Conservation (phyloP, 2,329 filamentous ascomycete genomes). For the Arthrobotrys sphaeroides region DNA sequence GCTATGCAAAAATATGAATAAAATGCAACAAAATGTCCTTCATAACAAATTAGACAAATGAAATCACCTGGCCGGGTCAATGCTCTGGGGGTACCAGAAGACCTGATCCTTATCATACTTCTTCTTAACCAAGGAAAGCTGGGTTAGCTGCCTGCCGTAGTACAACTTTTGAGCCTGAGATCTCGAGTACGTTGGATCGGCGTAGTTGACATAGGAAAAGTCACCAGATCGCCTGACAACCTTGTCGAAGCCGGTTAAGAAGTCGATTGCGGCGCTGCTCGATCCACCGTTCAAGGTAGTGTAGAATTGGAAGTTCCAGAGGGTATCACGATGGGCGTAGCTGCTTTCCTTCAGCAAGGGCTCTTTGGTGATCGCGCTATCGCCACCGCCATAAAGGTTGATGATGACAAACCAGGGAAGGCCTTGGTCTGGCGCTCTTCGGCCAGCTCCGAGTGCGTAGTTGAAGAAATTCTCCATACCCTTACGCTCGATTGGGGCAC, state of each 20-base stretch:
- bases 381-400: conserved; percentile 56
- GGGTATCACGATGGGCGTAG: conserved; percentile 55
- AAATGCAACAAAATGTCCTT: not conserved
- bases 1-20: conserved; percentile 15
- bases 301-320: conserved; percentile 57
- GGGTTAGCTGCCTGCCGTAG: conserved; percentile 30
- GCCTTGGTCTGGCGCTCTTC: not conserved
- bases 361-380: conserved; percentile 46
- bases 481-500: conserved; percentile 13
- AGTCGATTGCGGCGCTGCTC: conserved; percentile 4
- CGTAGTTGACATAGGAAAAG: conserved; percentile 50
- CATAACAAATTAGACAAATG: too few species aligned
- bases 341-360: conserved; percentile 42
- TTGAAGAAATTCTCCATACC: conserved; percentile 34
- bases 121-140: conserved; percentile 39
- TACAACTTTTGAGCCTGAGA: conserved; percentile 30
- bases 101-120: conserved; percentile 48
- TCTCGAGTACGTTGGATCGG: conserved; percentile 35
- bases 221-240: conserved; percentile 36
- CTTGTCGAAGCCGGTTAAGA: conserved; percentile 34
- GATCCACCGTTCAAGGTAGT: conserved; percentile 14
- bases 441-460: conserved; percentile 39
- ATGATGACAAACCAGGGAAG: conserved; percentile 56
- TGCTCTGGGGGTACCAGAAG: conserved; percentile 53
- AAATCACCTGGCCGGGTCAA: conserved; percentile 37